Evolutionary conservation across 441 rosid species (phyloP), one percentile per base, ranked within the genome.

Genomic region (Geranium incanum): DNA sequence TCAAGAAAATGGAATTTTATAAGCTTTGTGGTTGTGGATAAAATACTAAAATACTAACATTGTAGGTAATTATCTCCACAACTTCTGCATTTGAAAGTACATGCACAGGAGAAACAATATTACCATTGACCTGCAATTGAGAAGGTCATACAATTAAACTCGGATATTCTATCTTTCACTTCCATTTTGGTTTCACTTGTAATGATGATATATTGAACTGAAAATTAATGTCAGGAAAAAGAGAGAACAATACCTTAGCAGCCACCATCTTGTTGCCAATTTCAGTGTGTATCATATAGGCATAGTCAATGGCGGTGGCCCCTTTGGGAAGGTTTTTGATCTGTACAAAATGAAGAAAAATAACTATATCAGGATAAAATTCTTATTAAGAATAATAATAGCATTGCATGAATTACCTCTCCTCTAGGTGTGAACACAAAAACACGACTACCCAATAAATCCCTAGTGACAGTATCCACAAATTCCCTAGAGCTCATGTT

Each of bases 401-500:
- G 28, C 19, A 11, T 16, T 18, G 33, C 12, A 12, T 21, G 28
- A 59, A 18, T 79, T 83, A 90, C 99, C 93, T 95, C 99, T 80
- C 99, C 99, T 80, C 89, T 92, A 59, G 98, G 97, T 5, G 95
- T 85, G 77, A 95, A 95, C 66, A 95, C 99, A 78, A 95, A 95
- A 78, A 95, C 86, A 43, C 97, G 86, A 72, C 99, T 95, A 74
- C 99, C 96, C 72, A 95, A 71, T 62, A 95, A 91, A 83, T 95
- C 99, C 79, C 89, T 82, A 9, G 97, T 95, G 67, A 95, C 68
- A 64, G 93, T 95, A 75, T 95, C 99, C 28, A 95, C 99, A 85
- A 95, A 95, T 83, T 95, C 99, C 78, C 99, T 90, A 68, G 99
- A 95, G 86, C 87, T 92, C 99, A 95, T 95, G 83, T 92, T 95